Percentiles rank a stretch among this genome's conserved stretches.
Conservation (phyloP, 148 eudicot genomes). For the Rhododendron simsii region DNA sequence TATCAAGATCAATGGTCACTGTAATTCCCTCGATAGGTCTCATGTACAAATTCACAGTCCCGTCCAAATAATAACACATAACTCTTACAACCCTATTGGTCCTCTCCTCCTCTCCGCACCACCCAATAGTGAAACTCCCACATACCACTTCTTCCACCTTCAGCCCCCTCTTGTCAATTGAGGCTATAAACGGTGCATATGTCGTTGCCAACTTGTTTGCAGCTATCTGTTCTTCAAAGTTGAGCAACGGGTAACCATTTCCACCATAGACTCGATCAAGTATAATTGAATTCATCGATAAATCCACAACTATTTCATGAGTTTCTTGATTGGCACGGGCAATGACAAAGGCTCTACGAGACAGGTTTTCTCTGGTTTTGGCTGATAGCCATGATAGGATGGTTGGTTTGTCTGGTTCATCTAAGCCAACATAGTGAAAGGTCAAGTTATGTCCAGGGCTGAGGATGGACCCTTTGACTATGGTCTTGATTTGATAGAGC, state of each 20-base stretch:
- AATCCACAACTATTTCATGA: conserved; percentile 39
- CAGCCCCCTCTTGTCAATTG: conserved; percentile 36
- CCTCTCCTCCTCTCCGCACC: conserved; percentile 38
- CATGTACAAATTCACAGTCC: conserved; percentile 33
- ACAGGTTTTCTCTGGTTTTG: conserved; percentile 5
- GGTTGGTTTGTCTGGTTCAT: conserved; percentile 37
- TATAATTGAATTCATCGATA: conserved; percentile 6
- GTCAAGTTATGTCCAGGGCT: conserved; percentile 17
- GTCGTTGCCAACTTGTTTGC: conserved; percentile 25
- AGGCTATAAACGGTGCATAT: conserved; percentile 31
- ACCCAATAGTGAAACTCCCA: conserved; percentile 28
- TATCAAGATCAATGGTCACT: conserved; percentile 37
- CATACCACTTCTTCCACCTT: conserved; percentile 39
- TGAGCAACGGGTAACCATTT: conserved; percentile 35
- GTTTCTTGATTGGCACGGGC: conserved; percentile 22
- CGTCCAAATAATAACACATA: conserved; percentile 31
- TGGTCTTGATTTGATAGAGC: conserved; percentile 31
- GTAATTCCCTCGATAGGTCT: conserved; percentile 47
- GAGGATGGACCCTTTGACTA: conserved; percentile 17
- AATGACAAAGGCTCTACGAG: conserved; percentile 33
- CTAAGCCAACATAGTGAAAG: conserved; percentile 48
- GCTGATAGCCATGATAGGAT: conserved; percentile 14
- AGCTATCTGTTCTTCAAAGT: conserved; percentile 21
- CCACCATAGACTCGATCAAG: conserved; percentile 28
- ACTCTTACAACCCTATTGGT: conserved; percentile 27